Evolutionary conservation across 225 moss, liverwort and hornwort species (phyloP).

Genomic region (Straminergon stramineum): DNA sequence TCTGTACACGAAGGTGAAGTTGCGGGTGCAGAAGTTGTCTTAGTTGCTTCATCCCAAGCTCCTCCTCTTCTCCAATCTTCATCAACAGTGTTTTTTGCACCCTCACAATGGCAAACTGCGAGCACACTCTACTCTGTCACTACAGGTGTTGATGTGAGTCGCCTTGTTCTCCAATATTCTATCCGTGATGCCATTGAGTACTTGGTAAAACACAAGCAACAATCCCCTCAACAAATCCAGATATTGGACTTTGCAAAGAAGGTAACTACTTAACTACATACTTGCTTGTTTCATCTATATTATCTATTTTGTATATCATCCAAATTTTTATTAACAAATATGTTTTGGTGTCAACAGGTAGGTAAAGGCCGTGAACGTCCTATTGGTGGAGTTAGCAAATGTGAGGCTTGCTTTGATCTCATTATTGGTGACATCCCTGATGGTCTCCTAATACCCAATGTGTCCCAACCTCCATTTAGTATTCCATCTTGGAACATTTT

Average conservation of each 20-base stretch:
- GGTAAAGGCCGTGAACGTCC: rapidly evolving
- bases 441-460: not conserved
- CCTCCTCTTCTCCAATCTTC: not conserved
- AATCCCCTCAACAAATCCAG: not conserved
- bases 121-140: not conserved
- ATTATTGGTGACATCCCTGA: not conserved
- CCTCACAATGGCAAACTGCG: not conserved
- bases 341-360: not conserved
- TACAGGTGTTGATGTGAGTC: rapidly evolving
- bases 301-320: too few species aligned
- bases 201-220: not conserved
- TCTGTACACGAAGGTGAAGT: too few species aligned
- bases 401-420: not conserved
- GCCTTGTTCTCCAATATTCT: not conserved
- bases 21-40: too few species aligned
- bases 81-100: not conserved
- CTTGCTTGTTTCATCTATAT: too few species aligned
- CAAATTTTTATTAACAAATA: too few species aligned
- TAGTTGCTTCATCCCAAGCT: not conserved
- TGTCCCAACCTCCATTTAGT: not conserved
- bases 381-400: not conserved
- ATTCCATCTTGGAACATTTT: not conserved
- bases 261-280: rapidly evolving
- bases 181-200: not conserved
- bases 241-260: not conserved